Conservation (phyloP, 73 alveolate genomes). For the Blepharisma japonicum region DNA sequence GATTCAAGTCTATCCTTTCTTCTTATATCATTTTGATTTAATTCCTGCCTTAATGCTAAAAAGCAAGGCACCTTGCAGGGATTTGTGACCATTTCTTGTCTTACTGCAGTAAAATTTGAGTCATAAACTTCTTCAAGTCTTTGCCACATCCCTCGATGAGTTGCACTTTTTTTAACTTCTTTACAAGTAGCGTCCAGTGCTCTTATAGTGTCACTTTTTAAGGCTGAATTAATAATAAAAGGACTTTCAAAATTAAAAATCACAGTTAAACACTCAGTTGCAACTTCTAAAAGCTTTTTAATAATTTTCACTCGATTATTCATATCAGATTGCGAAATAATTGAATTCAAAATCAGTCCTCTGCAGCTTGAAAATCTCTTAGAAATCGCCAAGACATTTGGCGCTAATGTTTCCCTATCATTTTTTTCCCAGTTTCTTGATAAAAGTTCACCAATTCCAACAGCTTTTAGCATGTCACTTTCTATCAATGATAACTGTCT, state of each 20-base stretch:
- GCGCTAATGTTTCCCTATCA: neutral
- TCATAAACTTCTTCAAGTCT: conserved; percentile 16
- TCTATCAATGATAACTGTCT: conserved; percentile 12
- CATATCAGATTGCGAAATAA: conserved; percentile 12
- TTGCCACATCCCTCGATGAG: neutral
- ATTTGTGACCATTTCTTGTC: conserved; percentile 14
- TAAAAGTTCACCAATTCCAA: conserved; percentile 21
- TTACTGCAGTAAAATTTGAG: neutral
- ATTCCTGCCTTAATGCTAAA: conserved; percentile 3
- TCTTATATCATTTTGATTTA: neutral
- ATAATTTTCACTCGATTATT: conserved; percentile 16
- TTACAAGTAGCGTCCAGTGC: neutral
- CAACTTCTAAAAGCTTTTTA: conserved; percentile 9
- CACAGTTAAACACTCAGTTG: neutral
- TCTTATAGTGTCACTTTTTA: conserved; percentile 10
- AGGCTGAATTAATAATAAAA: conserved; percentile 20
- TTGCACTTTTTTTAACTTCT: conserved; percentile 26
- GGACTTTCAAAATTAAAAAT: conserved; percentile 19
- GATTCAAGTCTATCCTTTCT: conserved; percentile 16
- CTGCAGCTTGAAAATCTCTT: neutral
- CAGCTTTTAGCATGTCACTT: conserved; percentile 2
- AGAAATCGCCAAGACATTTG: neutral
- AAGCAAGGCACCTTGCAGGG: conserved; percentile 9
- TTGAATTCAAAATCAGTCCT: neutral
- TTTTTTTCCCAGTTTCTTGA: conserved; percentile 18